Percentiles rank a stretch among this genome's conserved stretches.
phyloP scores from a whole-genome alignment of 2,329 filamentous ascomycete species.

The Pezicula radicicola region DNA sequence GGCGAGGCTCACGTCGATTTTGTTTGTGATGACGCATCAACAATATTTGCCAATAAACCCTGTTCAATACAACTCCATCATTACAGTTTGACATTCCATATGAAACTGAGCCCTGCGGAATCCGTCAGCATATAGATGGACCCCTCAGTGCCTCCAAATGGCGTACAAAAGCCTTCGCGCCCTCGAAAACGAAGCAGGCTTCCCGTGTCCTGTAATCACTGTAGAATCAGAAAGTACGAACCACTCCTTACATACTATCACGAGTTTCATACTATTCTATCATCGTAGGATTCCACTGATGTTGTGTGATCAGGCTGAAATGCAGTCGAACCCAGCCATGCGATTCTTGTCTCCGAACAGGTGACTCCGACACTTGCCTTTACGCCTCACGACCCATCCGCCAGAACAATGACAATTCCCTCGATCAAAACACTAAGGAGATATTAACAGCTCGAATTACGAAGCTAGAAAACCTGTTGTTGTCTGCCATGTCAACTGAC shows the following conservation, averaged over 20 bases:
- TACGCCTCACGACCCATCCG: constrained; percentile 1
- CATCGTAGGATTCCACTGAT: too few species aligned
- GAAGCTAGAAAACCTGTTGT: constrained; percentile 7
- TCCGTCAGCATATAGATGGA: too few species aligned
- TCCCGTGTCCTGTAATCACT: background rate
- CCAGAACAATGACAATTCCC: background rate
- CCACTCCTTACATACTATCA: too few species aligned
- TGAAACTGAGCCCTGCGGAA: too few species aligned
- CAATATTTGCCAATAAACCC: too few species aligned
- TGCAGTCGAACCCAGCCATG: constrained; percentile 5
- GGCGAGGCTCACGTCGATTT: too few species aligned
- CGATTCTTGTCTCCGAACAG: constrained; percentile 10
- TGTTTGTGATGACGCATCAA: too few species aligned
- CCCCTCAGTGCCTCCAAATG: too few species aligned
- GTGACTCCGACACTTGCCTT: constrained; percentile 10
- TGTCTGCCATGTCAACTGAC: constrained; percentile 3
- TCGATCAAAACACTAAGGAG: constrained; percentile 2
- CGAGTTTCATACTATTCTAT: too few species aligned
- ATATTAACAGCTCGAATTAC: constrained; percentile 8
- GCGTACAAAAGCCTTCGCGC: too few species aligned
- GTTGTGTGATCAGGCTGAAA: background rate
- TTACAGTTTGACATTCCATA: too few species aligned
- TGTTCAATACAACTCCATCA: too few species aligned
- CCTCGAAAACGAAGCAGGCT: background rate
- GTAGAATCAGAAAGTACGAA: background rate